Base-by-base conservation (phyloP, 2,329 filamentous ascomycete genomes). In the Coniella lustricola region DNA sequence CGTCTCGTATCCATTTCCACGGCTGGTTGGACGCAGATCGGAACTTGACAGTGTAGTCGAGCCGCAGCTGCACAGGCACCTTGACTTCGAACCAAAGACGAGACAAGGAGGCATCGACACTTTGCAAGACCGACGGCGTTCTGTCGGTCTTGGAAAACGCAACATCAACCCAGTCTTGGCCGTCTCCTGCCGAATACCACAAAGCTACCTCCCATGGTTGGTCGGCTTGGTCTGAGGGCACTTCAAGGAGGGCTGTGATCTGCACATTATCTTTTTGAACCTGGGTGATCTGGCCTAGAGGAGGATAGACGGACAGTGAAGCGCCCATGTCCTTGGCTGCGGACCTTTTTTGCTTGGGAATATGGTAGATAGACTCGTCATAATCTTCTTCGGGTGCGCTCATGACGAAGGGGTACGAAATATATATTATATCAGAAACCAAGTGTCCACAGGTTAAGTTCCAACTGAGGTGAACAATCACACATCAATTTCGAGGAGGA, bases 1-100 rank as follows among this genome's bases (percentile, higher is more conserved):
- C 76, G 55, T 88, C 79, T 51, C 79, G 78, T 32, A 79, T 75
- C 85, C 86, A 90, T 59, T 73, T 78, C 87, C 87, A 91, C 1
- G 73, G 65, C 22, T 76, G 67, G 18, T 73, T 61, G 21, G 64
- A 58, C 4, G 62, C 64, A 41, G 72, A 67, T 21, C 84, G 77
- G 58, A 85, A 89, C 50, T 84, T 88, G 52, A 89, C 60, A 0
- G 87, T 90, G 60, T 90, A 91, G 3, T 71, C 76, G 7, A 82
- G 57, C 1, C 72, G 69, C 0, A 68, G 62, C 10, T 66, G 58
- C 37, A 81, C 67, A n/a, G 65, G 54, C 1, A 88, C 54, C 3
- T 70, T 61, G 1, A 70, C 67, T 1, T 67, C 68, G 61, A 82
- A 89, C 66, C 76, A 83, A 25, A 76, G 66, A 12, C 67, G 67